Conservation (phyloP, 345 rosid genomes). For the Capsella bursapastoris region DNA sequence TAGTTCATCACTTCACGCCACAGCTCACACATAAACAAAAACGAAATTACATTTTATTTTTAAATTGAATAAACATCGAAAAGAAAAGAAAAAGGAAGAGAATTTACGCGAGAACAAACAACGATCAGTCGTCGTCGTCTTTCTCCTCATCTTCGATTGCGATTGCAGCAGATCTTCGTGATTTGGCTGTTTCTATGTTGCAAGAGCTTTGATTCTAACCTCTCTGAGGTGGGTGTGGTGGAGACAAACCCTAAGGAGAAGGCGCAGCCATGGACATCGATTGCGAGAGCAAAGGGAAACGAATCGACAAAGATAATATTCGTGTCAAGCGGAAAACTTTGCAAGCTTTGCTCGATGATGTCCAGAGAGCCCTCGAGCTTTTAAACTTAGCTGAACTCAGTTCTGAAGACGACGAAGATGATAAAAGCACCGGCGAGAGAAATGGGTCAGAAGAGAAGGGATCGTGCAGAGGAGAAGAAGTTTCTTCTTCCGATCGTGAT, state of each 20-base stretch:
- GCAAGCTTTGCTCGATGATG: slow-evolving; percentile 69
- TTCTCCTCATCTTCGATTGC: too few species aligned
- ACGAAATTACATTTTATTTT: background rate
- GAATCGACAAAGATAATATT: slow-evolving; percentile 48
- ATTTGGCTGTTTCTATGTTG: background rate
- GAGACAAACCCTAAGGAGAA: background rate
- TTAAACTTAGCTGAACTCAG: slow-evolving; percentile 41
- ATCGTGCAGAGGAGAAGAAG: slow-evolving; percentile 24
- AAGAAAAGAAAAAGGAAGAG: background rate
- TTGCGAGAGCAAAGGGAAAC: background rate
- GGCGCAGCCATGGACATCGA: background rate
- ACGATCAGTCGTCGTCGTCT: background rate
- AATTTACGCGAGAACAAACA: background rate
- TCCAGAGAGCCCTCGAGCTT: slow-evolving; percentile 74
- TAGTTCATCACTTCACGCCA: too few species aligned
- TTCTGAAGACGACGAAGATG: slow-evolving; percentile 41
- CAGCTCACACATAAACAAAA: too few species aligned
- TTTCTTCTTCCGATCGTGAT: slow-evolving; percentile 21
- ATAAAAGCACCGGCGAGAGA: slow-evolving; percentile 1
- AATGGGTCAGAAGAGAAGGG: slow-evolving; percentile 6
- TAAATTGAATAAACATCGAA: background rate
- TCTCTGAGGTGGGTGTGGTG: background rate
- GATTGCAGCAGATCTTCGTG: background rate
- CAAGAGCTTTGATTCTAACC: background rate
- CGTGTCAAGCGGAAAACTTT: slow-evolving; percentile 74